Evolutionary conservation across 2,329 filamentous ascomycete species (phyloP), one percentile per base, ranked within the genome.

Genomic region (Sphaceloma murrayae): DNA sequence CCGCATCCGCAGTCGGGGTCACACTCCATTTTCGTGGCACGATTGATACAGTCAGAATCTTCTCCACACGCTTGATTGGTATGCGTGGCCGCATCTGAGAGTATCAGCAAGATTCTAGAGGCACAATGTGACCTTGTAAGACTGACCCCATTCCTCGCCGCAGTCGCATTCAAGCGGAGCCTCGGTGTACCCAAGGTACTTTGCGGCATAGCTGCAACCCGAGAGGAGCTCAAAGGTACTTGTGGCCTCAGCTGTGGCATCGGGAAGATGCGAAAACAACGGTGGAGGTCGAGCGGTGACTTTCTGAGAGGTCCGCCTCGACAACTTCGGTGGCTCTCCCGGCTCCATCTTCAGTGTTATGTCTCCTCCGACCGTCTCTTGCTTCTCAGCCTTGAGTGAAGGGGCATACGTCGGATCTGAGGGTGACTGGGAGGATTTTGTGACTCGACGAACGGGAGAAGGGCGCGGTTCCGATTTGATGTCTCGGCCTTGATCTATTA

Each of bases 31-130:
- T 95, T 96, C 47, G 89, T 96, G 47, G 86, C 85, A 57, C 91
- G 84, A 64, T 98, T 98, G 71, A 98, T 98, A 66, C 91, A 98
- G 63, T 96, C 89, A 11, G 88, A 94, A 63, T 95, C 86, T 56
- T 95, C 88, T 52, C 85, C 89, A 62, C 91, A 98, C 39, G 91
- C 88, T 65, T 81, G 66, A 62, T 98, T 98, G 46, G 58, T 63
- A 49, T 66, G 65, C 17, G 65, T 64, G 13, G 65, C 57, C 42
- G 67, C 33, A 58, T 78, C 74, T 77, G 55, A 38, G 17, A 39
- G 42, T 43, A 57, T 68, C 53, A 68, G 42, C 46, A 24, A 43
- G 8, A 21, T 26, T 10, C 22, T 11, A 8, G 17, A 8, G 14
- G 21, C 14, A 32, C 17, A 21, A 16, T n/a, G 8, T 34, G 43